A percentile compares a stretch with the other conserved stretches of the same genome.
These are phyloP conservation scores for Lachnellula occidentalis DNA, from an alignment of 2,329 filamentous ascomycete species.

Conservation along the genomic window DNA sequence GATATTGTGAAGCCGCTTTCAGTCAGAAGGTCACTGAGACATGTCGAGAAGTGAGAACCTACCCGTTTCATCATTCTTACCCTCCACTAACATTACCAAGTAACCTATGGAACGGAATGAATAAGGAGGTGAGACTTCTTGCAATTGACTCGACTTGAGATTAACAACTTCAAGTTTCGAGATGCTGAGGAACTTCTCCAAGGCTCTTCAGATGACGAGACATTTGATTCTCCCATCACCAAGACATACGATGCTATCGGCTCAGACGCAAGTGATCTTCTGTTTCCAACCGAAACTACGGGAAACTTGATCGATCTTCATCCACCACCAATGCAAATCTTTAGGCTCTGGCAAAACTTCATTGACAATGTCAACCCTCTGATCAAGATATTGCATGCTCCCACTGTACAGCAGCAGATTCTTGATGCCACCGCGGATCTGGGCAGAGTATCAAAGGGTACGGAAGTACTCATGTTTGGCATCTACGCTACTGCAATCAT, in stretches of 20 bases:
- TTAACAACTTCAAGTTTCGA: conserved; percentile 22
- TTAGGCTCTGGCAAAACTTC: conserved; percentile 64
- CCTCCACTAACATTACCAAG: conserved; percentile 1
- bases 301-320: conserved; percentile 46
- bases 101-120: conserved; percentile 13
- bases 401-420: conserved; percentile 58
- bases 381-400: conserved; percentile 62
- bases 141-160: not conserved
- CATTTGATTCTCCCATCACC: conserved; percentile 15
- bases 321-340: conserved; percentile 52
- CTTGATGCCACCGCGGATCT: conserved; percentile 55
- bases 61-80: not conserved
- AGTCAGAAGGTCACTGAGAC: conserved; percentile 9
- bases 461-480: conserved; percentile 64
- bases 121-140: conserved; percentile 12
- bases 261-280: conserved; percentile 21
- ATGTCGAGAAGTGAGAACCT: conserved; percentile 13
- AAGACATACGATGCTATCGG: conserved; percentile 26
- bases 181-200: conserved; percentile 30
- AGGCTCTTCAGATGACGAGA: conserved; percentile 26
- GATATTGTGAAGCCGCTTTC: conserved; percentile 1
- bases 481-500: conserved; percentile 56
- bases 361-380: conserved; percentile 65
- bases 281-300: conserved; percentile 44
- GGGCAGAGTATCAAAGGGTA: conserved; percentile 37